Evolutionary conservation across 139 green algal genomes (phyloP), one percentile per base, ranked within the genome.

Genomic region (Picochlorum sp.): DNA sequence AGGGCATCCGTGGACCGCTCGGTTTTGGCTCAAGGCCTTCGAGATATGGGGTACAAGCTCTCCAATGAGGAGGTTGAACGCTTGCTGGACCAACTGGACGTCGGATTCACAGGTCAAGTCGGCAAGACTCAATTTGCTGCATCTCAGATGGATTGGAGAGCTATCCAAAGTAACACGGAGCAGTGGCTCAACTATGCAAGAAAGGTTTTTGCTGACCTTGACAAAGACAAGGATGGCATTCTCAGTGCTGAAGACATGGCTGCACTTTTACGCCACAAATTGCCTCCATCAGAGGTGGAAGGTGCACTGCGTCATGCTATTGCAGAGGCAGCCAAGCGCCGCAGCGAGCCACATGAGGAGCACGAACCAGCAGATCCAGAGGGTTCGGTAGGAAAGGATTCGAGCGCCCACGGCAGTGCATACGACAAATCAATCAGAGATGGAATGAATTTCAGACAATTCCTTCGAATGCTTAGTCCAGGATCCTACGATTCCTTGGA

Each of bases 241-340:
- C 21, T 63, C 28, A 62, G 23, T 28, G 38, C 47, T 31, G 68
- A 79, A 3, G 68, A 84, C 44, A 71, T 94, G 1, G 41, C 87
- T 64, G 51, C 57, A 3, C 38, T 78, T 8, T 71, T 94, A 14
- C 55, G 62, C 8, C 62, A 70, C 6, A 89, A 88, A 67, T 77
- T 94, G 69, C 86, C 86, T 15, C 75, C 81, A 23, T 71, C 69
- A 30, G 86, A 94, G 72, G 81, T 94, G 45, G 64, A 86, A 16
- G 37, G 57, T 37, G 86, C 86, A 2, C 78, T 93, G 44, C 75
- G 88, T 62, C 84, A 93, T 65, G 84, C 81, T 16, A 67, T 90
- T 57, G 64, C 87, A 63, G 84, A 91, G 49, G 83, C 85, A 18
- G 56, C 68, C 24, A 60, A 49, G 21, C 30, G 59, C 24, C 57